A percentile compares a stretch with the other conserved stretches of the same genome.
Conservation (phyloP, 2,329 filamentous ascomycete genomes). For the Aspergillus niger region DNA sequence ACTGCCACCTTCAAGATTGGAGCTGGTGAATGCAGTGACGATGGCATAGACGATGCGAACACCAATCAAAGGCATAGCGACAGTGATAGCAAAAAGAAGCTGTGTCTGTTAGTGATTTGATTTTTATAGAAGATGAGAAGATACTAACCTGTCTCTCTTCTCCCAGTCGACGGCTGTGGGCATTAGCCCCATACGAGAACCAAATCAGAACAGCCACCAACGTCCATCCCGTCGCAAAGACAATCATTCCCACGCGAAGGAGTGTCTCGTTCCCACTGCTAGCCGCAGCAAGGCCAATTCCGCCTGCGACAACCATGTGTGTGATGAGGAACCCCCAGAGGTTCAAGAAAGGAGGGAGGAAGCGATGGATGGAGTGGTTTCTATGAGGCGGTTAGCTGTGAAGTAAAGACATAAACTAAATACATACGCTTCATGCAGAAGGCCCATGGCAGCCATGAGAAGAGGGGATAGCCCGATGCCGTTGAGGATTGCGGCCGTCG, state of each 20-base stretch:
- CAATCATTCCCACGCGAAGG: neutral
- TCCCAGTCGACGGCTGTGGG: neutral
- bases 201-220: neutral
- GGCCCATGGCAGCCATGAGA: neutral
- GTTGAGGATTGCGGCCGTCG: neutral
- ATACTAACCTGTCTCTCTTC: neutral
- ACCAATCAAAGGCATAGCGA: neutral
- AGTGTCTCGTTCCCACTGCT: neutral
- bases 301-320: neutral
- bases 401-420: rapidly evolving
- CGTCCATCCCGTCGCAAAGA: neutral
- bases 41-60: neutral
- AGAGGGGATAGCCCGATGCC: neutral
- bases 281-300: neutral
- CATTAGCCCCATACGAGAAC: neutral
- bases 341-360: neutral
- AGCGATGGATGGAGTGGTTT: neutral
- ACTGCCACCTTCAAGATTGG: neutral
- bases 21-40: neutral
- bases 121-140: neutral
- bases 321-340: neutral
- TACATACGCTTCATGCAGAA: neutral
- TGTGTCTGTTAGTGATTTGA: neutral
- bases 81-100: neutral
- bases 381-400: neutral